phyloP scores from a whole-genome alignment of 352 stramenopile genomes.

The Phytophthora macrochlamydospora region DNA sequence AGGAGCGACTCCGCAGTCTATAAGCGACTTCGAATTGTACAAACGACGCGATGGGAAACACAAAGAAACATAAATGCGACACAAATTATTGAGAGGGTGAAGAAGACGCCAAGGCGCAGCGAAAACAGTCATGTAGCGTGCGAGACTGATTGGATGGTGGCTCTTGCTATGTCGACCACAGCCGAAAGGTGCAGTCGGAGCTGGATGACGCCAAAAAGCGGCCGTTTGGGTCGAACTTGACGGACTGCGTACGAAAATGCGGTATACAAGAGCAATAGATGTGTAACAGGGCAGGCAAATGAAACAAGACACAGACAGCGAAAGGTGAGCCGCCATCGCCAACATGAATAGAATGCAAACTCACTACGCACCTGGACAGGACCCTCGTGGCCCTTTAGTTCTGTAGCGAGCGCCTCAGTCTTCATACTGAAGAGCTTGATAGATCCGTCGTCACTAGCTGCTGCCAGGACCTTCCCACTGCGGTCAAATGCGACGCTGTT shows the following conservation, averaged over 20 bases:
- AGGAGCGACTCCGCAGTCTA: conserved; percentile 76
- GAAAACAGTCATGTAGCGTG: conserved; percentile 3
- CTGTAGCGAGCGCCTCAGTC: conserved; percentile 59
- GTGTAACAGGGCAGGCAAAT: conserved; percentile 22
- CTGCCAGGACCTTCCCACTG: conserved; percentile 82
- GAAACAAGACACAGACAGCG: conserved; percentile 14
- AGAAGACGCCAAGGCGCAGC: conserved; percentile 14
- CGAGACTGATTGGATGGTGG: conserved; percentile 7
- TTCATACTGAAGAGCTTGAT: conserved; percentile 91
- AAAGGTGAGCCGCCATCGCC: conserved; percentile 12
- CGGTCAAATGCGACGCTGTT: conserved; percentile 93
- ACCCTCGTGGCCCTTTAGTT: conserved; percentile 92
- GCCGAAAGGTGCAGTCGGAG: conserved; percentile 93
- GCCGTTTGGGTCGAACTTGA: conserved; percentile 90
- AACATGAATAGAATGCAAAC: conserved; percentile 38
- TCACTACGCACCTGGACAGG: conserved; percentile 86
- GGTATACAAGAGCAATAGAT: conserved; percentile 29
- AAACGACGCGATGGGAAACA: conserved; percentile 2
- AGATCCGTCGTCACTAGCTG: conserved; percentile 90
- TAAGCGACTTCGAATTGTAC: conserved; percentile 25
- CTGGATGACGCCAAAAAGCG: conserved; percentile 91
- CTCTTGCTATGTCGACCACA: conserved; percentile 78
- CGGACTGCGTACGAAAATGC: conserved; percentile 47
- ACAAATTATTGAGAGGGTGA: conserved; percentile 26
- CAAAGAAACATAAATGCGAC: conserved; percentile 12